Evolutionary conservation across 805 yeast species (phyloP).

Genomic region (Wickerhamiella spandovensis): DNA sequence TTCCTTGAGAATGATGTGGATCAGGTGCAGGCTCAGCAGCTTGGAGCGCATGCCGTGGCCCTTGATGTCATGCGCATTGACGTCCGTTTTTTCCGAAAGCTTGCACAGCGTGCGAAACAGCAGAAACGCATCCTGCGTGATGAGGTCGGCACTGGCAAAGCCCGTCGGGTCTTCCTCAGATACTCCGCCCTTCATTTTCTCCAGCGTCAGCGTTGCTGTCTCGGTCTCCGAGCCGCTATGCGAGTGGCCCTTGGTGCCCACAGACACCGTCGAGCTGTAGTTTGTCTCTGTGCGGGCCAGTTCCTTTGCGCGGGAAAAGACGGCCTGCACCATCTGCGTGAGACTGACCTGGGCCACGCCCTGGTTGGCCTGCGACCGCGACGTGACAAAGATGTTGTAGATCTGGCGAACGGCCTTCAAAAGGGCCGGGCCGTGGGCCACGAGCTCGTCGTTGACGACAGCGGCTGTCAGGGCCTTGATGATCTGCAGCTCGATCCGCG

Average conservation of each 20-base stretch:
- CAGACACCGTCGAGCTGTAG: not conserved
- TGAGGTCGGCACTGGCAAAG: constrained; percentile 48
- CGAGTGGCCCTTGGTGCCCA: not conserved
- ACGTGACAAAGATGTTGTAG: constrained; percentile 79
- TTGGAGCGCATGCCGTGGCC: constrained; percentile 90
- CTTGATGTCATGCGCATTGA: constrained; percentile 50
- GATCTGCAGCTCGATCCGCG: constrained; percentile 79
- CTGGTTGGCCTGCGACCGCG: constrained; percentile 72
- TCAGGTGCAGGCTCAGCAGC: constrained; percentile 70
- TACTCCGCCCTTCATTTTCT: constrained; percentile 14
- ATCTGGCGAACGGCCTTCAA: constrained; percentile 86
- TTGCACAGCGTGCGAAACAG: constrained; percentile 92
- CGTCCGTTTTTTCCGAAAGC: constrained; percentile 73
- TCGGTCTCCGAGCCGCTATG: not conserved
- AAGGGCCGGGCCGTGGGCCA: constrained; percentile 81
- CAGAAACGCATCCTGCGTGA: constrained; percentile 81
- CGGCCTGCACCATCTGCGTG: constrained; percentile 76
- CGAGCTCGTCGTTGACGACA: constrained; percentile 61
- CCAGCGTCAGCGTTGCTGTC: constrained; percentile 13
- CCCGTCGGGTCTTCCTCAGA: constrained; percentile 28
- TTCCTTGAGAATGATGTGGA: constrained; percentile 73
- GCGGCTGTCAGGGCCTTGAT: constrained; percentile 85
- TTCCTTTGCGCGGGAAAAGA: constrained; percentile 56
- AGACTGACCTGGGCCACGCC: constrained; percentile 90
- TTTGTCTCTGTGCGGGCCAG: not conserved